These are phyloP conservation scores for Populus nigra DNA, from an alignment of 345 rosid genomes.

Conservation along the genomic window DNA sequence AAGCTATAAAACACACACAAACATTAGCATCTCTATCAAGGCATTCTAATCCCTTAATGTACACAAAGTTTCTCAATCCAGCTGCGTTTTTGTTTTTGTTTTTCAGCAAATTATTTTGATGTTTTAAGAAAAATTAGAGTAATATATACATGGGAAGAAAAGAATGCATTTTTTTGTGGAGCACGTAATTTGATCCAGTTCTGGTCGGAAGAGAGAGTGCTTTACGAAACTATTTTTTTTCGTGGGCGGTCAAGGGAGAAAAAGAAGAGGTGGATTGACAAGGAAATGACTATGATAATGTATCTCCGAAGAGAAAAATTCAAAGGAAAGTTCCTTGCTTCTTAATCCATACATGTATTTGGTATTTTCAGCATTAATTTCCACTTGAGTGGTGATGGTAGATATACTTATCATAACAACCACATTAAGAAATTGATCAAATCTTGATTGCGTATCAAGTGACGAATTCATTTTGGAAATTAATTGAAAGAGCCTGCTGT, in stretches of 20 bases:
- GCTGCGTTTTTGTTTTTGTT: background rate
- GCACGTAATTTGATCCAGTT: background rate
- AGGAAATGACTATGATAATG: background rate
- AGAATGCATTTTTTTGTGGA: background rate
- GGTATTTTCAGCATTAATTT: background rate
- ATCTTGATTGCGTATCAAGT: background rate
- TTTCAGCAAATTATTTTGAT: background rate
- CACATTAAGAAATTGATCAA: background rate
- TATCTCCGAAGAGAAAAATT: background rate
- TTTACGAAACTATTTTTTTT: background rate
- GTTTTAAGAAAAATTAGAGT: background rate
- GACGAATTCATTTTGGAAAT: background rate
- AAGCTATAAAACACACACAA: no score
- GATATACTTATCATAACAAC: background rate
- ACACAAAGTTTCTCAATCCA: background rate
- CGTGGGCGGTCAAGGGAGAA: background rate
- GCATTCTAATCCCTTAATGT: background rate
- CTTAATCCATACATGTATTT: background rate
- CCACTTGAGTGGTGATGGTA: background rate
- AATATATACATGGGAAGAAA: background rate
- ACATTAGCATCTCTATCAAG: no score
- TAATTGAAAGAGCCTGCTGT: background rate
- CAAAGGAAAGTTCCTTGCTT: background rate
- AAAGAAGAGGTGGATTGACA: background rate
- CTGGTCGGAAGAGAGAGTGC: background rate